Base-by-base conservation (phyloP, 2,329 filamentous ascomycete species). In the Sordariomycetes sp. region DNA sequence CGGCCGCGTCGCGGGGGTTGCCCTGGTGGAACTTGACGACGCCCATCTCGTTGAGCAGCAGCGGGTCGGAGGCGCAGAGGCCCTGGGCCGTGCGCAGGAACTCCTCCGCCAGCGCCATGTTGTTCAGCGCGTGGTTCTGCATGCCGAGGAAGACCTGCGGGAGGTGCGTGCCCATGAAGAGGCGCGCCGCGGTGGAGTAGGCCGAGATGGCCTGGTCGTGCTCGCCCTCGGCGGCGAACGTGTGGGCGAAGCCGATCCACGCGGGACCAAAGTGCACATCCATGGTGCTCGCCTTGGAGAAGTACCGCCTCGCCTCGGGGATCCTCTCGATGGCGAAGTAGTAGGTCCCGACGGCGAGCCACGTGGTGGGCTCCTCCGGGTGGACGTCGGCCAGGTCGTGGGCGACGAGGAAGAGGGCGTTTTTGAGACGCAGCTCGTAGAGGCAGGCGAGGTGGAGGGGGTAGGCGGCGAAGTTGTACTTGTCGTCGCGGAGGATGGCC, bases 241-340 rank as follows among this genome's bases (percentile, higher is more conserved):
- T 99, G 70, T 99, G 95, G 1, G 94, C 94, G 68, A 99, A 99
- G 1, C 95, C 94, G 63, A 99, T 97, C 94, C 94, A 99, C 3
- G 94, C 94, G 1, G 94, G 90, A 0, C 93, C 93, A 66, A 96
- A 99, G 73, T 97, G 93, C 7, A 93, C 89, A 68, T 99, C 92
- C 86, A 99, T 93, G 77, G 97, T 88, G 63, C 90, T 96, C 4
- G 95, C 89, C 73, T 99, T 99, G 67, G 90, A 96, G 71, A 99
- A 99, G 76, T 94, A 99, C 46, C 93, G 85, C 12, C 94, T 85
- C 11, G 95, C 92, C 72, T 99, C 94, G 3, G 94, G 88, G 59
- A 99, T 90, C 66, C 91, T 92, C 64, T 85, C 83, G 57, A 92
- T 96, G 18, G 87, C 80, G 62, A 97, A 86, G 72, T 99, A 99